phyloP scores from a whole-genome alignment of 805 yeast species.

The Candida namnaoensis region DNA sequence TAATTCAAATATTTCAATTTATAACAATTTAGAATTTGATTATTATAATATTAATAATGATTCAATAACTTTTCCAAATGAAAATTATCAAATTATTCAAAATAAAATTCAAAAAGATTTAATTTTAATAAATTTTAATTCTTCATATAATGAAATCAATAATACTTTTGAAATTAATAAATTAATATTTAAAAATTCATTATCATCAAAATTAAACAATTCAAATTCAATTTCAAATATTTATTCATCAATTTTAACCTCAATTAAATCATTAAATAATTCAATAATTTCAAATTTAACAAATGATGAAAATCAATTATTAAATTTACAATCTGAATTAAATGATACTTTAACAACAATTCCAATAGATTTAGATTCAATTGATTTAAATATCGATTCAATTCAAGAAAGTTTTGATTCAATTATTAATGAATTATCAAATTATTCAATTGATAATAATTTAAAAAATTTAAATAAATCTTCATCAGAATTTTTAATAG shows the following conservation, averaged over 20 bases:
- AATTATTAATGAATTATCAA: background rate
- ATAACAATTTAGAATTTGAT: too few relatives aligned
- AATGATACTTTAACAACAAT: background rate
- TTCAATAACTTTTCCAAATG: too few relatives aligned
- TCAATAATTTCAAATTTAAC: background rate
- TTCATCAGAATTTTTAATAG: background rate
- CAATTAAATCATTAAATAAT: background rate
- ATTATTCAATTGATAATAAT: background rate
- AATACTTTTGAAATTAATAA: too few relatives aligned
- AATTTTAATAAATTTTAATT: too few relatives aligned
- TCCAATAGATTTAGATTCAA: too few relatives aligned
- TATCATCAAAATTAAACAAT: background rate
- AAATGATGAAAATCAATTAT: background rate
- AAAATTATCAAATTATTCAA: too few relatives aligned
- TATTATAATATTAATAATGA: too few relatives aligned
- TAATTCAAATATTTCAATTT: too few relatives aligned
- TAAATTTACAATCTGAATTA: background rate
- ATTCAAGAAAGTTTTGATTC: background rate
- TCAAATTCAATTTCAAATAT: background rate
- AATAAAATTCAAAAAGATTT: too few relatives aligned
- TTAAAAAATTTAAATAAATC: too few relatives aligned
- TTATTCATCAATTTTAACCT: background rate
- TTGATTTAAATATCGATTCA: background rate
- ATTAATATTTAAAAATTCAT: too few relatives aligned
- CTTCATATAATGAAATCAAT: too few relatives aligned